Percentiles rank a stretch among this genome's conserved stretches.
Evolutionary conservation across 2,329 filamentous ascomycete genomes (phyloP).

Genomic region (Calycina herbarum): DNA sequence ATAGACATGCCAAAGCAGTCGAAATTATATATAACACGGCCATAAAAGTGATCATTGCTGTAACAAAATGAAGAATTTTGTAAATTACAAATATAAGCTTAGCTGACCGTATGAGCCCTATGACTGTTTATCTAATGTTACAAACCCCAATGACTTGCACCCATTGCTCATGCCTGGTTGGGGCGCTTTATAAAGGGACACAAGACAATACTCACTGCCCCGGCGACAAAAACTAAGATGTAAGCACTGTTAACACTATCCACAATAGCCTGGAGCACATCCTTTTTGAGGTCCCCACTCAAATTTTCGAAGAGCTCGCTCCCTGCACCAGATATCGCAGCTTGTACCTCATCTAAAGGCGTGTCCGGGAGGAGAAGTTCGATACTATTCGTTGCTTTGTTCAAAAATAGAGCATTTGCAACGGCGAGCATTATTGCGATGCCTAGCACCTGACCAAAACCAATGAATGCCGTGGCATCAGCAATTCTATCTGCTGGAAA

Average conservation of each 20-base stretch:
- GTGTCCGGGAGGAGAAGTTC: conserved; percentile 37
- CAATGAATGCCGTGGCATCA: conserved; percentile 42
- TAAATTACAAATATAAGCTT: too few species aligned
- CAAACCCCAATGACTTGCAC: background rate
- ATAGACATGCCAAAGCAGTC: too few species aligned
- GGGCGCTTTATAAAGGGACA: conserved; percentile 8
- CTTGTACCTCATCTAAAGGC: conserved; percentile 35
- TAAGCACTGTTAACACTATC: background rate
- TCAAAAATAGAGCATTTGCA: conserved; percentile 39
- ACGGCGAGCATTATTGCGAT: conserved; percentile 41
- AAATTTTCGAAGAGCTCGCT: conserved; percentile 26
- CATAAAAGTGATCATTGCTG: too few species aligned
- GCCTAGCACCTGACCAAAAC: conserved; percentile 39
- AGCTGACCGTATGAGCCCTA: too few species aligned
- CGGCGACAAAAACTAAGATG: conserved; percentile 3
- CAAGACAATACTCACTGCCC: conserved; percentile 7
- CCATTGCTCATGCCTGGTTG: background rate
- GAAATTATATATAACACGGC: too few species aligned
- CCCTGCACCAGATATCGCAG: conserved; percentile 33
- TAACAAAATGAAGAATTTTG: too few species aligned
- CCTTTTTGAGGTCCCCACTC: conserved; percentile 12
- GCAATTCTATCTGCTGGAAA: conserved; percentile 32
- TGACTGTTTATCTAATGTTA: too few species aligned
- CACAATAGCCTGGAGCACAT: background rate
- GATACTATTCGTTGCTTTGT: conserved; percentile 13